These are phyloP conservation scores for Arthroderma sp. DNA, from an alignment of 2,329 filamentous ascomycete species.

Conservation along the genomic window DNA sequence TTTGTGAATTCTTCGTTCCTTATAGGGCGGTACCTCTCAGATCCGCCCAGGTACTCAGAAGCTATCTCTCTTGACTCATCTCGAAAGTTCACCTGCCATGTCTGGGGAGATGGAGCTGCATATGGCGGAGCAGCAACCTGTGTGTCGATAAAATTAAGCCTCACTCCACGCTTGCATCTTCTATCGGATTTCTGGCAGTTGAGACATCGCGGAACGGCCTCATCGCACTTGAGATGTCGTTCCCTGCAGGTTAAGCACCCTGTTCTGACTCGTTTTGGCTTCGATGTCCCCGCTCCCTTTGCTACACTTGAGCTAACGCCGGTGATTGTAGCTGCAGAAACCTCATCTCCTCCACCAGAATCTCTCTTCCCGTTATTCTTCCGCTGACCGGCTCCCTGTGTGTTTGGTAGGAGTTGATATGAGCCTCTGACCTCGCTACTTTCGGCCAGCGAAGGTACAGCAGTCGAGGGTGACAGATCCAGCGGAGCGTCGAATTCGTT, in stretches of 20 bases:
- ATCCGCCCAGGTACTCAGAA: constrained; percentile 73
- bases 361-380: constrained; percentile 6
- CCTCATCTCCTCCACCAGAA: background rate
- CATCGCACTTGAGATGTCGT: constrained; percentile 83
- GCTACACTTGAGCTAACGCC: constrained; percentile 15
- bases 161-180: constrained; percentile 71
- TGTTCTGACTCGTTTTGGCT: constrained; percentile 77
- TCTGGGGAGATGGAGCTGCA: constrained; percentile 45
- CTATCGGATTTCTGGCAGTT: constrained; percentile 85
- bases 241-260: constrained; percentile 85
- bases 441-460: constrained; percentile 10
- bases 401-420: constrained; percentile 10
- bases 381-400: constrained; percentile 8
- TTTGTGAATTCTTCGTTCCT: constrained; percentile 28
- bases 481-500: constrained; percentile 17
- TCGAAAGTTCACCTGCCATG: constrained; percentile 65
- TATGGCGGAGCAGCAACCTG: constrained; percentile 57
- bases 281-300: constrained; percentile 27
- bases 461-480: constrained; percentile 11
- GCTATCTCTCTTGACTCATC: constrained; percentile 87
- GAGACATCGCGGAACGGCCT: constrained; percentile 52
- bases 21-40: constrained; percentile 55
- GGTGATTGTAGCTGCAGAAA: background rate
- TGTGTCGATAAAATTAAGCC: constrained; percentile 84
- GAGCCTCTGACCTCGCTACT: constrained; percentile 9